Evolutionary conservation across 371 early-diverging fungal species (phyloP), one percentile per base, ranked within the genome.

Genomic region (Mortierella sp.): DNA sequence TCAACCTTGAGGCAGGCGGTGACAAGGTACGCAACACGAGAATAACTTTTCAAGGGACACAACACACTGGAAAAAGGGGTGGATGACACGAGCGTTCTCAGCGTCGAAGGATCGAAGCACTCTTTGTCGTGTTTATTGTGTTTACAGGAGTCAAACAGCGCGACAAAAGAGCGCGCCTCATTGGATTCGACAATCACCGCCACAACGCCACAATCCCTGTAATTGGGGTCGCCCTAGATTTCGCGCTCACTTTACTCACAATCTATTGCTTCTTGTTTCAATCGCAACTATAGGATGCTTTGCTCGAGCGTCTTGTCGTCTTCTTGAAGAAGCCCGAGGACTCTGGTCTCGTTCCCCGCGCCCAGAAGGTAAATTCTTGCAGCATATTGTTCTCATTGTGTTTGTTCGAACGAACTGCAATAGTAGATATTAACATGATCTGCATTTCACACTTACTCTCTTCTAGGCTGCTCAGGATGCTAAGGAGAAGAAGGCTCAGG

Each of bases 281-380:
- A 40, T 78, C 69, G 55, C 34, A 24, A 21, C 34, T n/a, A 24
- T 71, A 85, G 86, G 86, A 85, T 79, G 81, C 81, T 43, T 72
- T 85, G 67, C 72, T 85, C 44, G 86, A 81, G 10, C 86, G 81
- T 21, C n/a, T 85, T 21, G 81, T 85, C 81, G 79, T 71, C 31
- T 85, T 85, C 71, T 76, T 85, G 69, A 85, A 85, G 77, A 85
- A 85, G 74, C 86, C 86, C 51, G 71, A 74, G 53, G 86, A 86
- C 31, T 81, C 86, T 13, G 86, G 86, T 46, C 86, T 86, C 31
- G 64, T 86, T 16, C 86, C 86, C 44, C 79, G 79, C 50, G 76
- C 79, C 34, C 79, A 81, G 55, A 86, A 79, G 82, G 84, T 80
- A 79, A 40, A 54, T 0, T 40, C 5, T 21, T 51, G 34, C 31